phyloP scores from a whole-genome alignment of 2,329 filamentous ascomycete genomes.

The Leptographium radiaticola region DNA sequence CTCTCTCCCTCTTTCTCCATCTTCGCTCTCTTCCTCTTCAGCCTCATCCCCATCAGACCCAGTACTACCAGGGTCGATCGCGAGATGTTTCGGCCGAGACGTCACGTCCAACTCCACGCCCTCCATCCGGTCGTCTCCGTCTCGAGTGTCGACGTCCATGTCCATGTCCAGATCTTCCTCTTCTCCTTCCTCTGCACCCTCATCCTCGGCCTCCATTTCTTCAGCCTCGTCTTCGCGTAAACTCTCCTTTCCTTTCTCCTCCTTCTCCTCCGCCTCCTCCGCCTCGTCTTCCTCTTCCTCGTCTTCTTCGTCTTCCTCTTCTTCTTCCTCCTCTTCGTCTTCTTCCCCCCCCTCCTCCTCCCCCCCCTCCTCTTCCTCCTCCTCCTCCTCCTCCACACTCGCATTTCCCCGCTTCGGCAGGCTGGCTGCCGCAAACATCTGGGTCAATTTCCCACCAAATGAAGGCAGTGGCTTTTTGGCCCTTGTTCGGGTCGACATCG shows the following conservation, averaged over 20 bases:
- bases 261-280: conserved; percentile 1
- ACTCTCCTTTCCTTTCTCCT: conserved; percentile 5
- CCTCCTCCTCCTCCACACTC: conserved; percentile 1
- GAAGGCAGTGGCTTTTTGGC: conserved; percentile 9
- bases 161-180: conserved; percentile 31
- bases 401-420: conserved; percentile 1
- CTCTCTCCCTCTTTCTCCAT: too few species aligned
- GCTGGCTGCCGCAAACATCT: conserved; percentile 13
- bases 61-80: too few species aligned
- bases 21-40: too few species aligned
- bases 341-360: conserved; percentile 5
- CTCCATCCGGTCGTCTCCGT: conserved; percentile 27
- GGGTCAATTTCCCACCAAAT: conserved; percentile 12
- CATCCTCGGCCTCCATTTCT: conserved; percentile 9
- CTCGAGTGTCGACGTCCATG: conserved; percentile 25
- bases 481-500: conserved; percentile 28
- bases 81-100: not conserved
- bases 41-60: not conserved
- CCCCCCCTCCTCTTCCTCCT: conserved; percentile 1
- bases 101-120: not conserved
- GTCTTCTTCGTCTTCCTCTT: conserved; percentile 5
- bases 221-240: conserved; percentile 3
- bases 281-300: conserved; percentile 10
- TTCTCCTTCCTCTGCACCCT: conserved; percentile 7
- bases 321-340: conserved; percentile 8